Conservation (phyloP, 441 rosid species). For the Gossypium gossypioides region DNA sequence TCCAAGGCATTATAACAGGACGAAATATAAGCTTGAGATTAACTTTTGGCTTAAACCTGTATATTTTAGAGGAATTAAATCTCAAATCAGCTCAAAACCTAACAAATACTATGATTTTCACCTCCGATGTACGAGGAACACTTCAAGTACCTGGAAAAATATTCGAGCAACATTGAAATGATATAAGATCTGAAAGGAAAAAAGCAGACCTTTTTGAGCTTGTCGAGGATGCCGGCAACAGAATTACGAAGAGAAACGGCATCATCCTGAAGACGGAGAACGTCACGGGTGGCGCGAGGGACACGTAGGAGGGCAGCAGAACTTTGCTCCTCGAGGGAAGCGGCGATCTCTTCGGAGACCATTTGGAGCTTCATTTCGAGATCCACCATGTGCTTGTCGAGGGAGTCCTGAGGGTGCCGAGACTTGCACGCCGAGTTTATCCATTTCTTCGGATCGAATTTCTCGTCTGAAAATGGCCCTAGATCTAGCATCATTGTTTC, state of each 20-base stretch:
- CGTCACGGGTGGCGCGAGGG: conserved; percentile 91
- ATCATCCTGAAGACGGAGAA: conserved; percentile 84
- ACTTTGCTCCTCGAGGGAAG: conserved; percentile 92
- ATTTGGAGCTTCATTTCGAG: conserved; percentile 99
- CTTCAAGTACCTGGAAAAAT: conserved; percentile 1
- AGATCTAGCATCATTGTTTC: conserved; percentile 74
- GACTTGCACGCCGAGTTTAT: conserved; percentile 71
- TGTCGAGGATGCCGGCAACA: conserved; percentile 74
- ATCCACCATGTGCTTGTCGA: conserved; percentile 85
- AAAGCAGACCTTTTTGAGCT: conserved; percentile 67
- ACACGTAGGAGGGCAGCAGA: conserved; percentile 80
- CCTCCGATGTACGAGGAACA: background rate
- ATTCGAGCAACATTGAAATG: conserved; percentile 16
- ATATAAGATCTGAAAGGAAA: conserved; percentile 5
- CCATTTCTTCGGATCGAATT: conserved; percentile 95
- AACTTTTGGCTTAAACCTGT: background rate
- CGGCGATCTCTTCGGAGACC: conserved; percentile 89
- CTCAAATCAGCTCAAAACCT: background rate
- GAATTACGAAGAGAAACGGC: conserved; percentile 76
- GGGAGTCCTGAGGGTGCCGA: conserved; percentile 77
- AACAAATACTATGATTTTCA: background rate
- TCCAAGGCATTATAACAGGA: background rate
- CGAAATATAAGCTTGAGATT: background rate
- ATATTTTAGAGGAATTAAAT: background rate
- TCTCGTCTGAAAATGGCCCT: conserved; percentile 85